Conservation (phyloP, 2,329 filamentous ascomycete species). For the Alternaria arborescens region DNA sequence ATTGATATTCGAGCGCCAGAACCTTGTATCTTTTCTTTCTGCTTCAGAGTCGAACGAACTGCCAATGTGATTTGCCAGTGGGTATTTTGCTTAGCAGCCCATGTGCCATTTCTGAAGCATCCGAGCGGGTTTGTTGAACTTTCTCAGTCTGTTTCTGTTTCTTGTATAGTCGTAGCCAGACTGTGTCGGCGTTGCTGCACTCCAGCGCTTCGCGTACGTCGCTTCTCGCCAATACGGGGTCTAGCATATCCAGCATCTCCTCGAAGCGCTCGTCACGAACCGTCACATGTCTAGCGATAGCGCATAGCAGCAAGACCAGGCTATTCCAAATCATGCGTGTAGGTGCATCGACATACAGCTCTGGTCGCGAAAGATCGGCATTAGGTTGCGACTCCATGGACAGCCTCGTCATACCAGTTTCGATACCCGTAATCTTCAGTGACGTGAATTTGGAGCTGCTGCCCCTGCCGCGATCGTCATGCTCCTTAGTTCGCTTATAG, state of each 20-base stretch:
- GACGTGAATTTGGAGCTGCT: conserved; percentile 7
- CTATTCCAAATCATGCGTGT: conserved; percentile 71
- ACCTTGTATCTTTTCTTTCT: neutral
- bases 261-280: conserved; percentile 77
- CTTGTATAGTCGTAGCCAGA: conserved; percentile 67
- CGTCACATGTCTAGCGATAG: conserved; percentile 68
- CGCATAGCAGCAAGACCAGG: conserved; percentile 65
- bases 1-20: neutral
- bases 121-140: neutral
- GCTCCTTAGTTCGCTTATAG: conserved; percentile 30
- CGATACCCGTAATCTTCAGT: conserved; percentile 7
- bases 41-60: conserved; percentile 12
- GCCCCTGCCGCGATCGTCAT: conserved; percentile 7
- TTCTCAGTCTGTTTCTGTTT: conserved; percentile 14
- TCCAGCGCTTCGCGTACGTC: conserved; percentile 68
- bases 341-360: conserved; percentile 63
- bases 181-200: conserved; percentile 73
- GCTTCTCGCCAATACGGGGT: conserved; percentile 47
- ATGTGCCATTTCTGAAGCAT: neutral
- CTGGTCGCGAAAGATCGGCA: conserved; percentile 16
- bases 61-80: conserved; percentile 21
- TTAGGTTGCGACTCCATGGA: conserved; percentile 6
- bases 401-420: conserved; percentile 12
- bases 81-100: conserved; percentile 6
- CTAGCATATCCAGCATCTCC: conserved; percentile 71